These are phyloP conservation scores for Thyridium curvatum DNA, from an alignment of 2,329 filamentous ascomycete species.

Conservation along the genomic window DNA sequence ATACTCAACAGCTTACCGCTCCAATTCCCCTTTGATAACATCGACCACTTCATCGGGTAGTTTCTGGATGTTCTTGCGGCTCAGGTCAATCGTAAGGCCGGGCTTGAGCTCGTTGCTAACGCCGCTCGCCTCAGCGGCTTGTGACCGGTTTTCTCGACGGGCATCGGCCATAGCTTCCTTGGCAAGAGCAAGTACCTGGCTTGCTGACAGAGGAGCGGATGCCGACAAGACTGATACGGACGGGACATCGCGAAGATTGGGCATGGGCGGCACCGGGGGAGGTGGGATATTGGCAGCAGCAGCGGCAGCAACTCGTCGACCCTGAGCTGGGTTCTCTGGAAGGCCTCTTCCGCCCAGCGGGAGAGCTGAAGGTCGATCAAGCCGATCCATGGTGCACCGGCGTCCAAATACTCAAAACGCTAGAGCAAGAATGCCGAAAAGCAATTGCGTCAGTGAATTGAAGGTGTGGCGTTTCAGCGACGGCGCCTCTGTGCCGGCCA, in stretches of 20 bases:
- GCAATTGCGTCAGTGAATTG: not conserved
- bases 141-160: constrained; percentile 57
- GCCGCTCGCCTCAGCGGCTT: constrained; percentile 53
- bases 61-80: constrained; percentile 65
- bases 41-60: constrained; percentile 70
- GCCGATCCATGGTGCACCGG: constrained; percentile 9
- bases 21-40: constrained; percentile 67
- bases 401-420: no score
- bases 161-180: constrained; percentile 63
- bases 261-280: constrained; percentile 37
- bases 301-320: constrained; percentile 20
- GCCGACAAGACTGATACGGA: constrained; percentile 41
- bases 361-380: constrained; percentile 4
- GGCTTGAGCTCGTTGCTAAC: constrained; percentile 57
- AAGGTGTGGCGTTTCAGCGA: no score
- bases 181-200: constrained; percentile 59
- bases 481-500: no score
- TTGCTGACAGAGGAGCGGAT: constrained; percentile 47
- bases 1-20: constrained; percentile 55
- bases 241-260: constrained; percentile 38
- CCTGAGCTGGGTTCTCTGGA: constrained; percentile 28
- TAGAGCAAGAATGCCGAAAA: not conserved
- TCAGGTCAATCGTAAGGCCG: constrained; percentile 73
- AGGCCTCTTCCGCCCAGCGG: constrained; percentile 15
- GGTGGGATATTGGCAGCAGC: constrained; percentile 15